Base-by-base conservation (phyloP, 2,329 filamentous ascomycete species). In the Ampelomyces quisqualis region DNA sequence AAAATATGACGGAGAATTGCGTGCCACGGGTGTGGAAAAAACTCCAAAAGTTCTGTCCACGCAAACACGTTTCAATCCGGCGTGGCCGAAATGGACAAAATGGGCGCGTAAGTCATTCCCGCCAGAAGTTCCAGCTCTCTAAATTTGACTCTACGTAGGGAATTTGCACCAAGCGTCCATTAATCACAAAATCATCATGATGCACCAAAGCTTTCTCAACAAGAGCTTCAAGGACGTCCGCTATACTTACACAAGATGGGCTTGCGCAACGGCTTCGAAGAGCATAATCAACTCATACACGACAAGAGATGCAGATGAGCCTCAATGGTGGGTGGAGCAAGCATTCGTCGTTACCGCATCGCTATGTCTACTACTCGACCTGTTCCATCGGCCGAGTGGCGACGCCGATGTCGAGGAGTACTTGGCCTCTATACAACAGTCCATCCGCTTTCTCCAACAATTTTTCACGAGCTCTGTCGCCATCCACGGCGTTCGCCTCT, bases 181-280 rank as follows among this genome's bases (percentile, higher is more conserved):
- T 7, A 63, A 65, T 7, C 71, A 74, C 26, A 73, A 74, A 41
- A 65, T 72, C n/a, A 73, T 74, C 44, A 73, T 73, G 71, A 64
- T 72, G 4, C 69, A 72, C 37, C 64, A 72, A 29, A 68, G 64
- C 26, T 73, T 73, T 38, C 49, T 73, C 2, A 68, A 68, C 26
- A 55, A 62, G 27, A 72, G 70, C 34, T 73, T 73, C 46, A 69
- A 65, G 3, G 69, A 70, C 27, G 59, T 58, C 1, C 63, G 67
- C n/a, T 74, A 70, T 38, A 63, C 62, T 3, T 70, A 72, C 40
- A 73, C 67, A 7, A 61, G 71, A 15, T 67, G 68, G 53, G 71
- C 71, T 0, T 72, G 70, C 36, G 60, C 68, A 30, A 68, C 62
- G 8, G 68, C 70, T 3, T 64, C 71, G 15, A 65, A 62, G 52